Evolutionary conservation across 1,139 yeast genomes (phyloP), one percentile per base, ranked within the genome.

Genomic region (Pichia sp.): DNA sequence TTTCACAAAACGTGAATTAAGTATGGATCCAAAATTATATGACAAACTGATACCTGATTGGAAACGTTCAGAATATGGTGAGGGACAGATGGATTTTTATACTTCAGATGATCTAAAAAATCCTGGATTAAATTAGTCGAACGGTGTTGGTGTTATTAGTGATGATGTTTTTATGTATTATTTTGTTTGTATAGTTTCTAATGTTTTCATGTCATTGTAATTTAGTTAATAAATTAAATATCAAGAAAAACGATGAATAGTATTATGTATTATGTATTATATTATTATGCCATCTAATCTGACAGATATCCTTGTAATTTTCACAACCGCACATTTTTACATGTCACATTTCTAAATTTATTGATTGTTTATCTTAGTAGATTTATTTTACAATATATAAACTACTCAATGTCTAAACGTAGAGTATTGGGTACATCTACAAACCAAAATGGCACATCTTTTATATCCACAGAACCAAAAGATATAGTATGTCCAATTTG

Each of bases 401-500:
- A 29, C 19, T n/a, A 60, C 58, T 18, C 41, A 6, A 36, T 36
- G 64, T 55, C 61, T 1, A 59, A 55, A 42, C 45, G 59, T 48
- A 58, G 65, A 43, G 56, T 60, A 13, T 46, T 61, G 31, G 64
- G 65, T 14, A 47, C 42, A 28, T 29, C 47, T 14, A 31, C 11
- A 29, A 45, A 13, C 7, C 25, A 18, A 5, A 19, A 18, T 36
- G 25, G 13, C 7, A 4, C 5, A 36, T 4, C 41, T 36, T 9
- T 25, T 36, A 11, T 11, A 10, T 1, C 41, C 10, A 9, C 41
- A 18, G 41, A 39, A n/a, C 16, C 16, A 14, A 39, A 51, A 10
- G 33, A 34, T 7, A 27, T 51, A 13, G 16, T 8, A 25, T 88
- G 96, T 62, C 96, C 96, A 0, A 83, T 87, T 4, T 88, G 96